Evolutionary conservation across 345 rosid genomes (phyloP).

Genomic region (Psidium friedrichsthalianum): DNA sequence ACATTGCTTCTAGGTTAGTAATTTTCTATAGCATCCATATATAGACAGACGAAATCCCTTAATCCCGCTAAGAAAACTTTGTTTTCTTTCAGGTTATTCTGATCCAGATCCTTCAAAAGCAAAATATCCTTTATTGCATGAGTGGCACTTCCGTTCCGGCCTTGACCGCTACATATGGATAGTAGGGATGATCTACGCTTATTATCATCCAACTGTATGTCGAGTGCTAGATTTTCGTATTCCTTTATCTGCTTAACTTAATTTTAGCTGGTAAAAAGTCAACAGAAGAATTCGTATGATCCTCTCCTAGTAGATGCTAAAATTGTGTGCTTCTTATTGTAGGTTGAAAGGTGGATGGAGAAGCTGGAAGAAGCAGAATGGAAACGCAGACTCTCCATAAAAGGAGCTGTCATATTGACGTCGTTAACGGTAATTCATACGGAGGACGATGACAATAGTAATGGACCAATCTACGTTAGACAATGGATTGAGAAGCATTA

Average conservation of each 20-base stretch:
- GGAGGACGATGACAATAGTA: background rate
- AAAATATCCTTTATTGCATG: constrained; percentile 57
- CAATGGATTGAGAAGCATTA: background rate
- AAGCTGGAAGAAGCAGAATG: constrained; percentile 84
- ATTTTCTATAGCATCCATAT: background rate
- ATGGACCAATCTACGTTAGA: background rate
- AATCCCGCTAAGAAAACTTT: background rate
- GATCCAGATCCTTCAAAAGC: constrained; percentile 94
- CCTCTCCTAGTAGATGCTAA: background rate
- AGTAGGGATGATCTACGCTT: constrained; percentile 95
- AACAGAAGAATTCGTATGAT: background rate
- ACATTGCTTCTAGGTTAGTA: constrained; percentile 75
- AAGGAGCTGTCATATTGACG: constrained; percentile 41
- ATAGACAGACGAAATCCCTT: background rate
- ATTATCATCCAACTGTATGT: constrained; percentile 96
- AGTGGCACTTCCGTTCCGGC: constrained; percentile 99
- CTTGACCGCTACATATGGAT: constrained; percentile 99
- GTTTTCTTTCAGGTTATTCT: constrained; percentile 61
- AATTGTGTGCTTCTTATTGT: constrained; percentile 2
- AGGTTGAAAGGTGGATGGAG: constrained; percentile 99
- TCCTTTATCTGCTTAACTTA: background rate
- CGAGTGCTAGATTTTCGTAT: background rate
- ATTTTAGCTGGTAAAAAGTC: background rate
- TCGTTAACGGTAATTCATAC: constrained; percentile 42
- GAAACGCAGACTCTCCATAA: constrained; percentile 53